Conservation (phyloP, 106 monocot species). For the Posidonia australis region DNA sequence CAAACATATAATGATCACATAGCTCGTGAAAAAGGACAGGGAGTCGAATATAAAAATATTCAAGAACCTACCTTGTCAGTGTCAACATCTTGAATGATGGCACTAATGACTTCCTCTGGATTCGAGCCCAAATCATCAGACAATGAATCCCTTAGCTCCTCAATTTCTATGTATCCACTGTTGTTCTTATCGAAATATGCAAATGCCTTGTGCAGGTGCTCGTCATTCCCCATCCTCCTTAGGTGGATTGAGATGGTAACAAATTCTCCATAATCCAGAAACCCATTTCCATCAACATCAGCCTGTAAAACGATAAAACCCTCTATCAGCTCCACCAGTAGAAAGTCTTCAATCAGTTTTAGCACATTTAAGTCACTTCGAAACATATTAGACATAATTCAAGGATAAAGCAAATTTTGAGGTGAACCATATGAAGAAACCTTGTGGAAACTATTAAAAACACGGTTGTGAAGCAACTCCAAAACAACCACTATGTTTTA, state of each 20-base stretch:
- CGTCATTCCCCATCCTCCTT: slow-evolving; percentile 17
- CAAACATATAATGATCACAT: background rate
- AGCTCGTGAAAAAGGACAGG: background rate
- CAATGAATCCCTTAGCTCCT: slow-evolving; percentile 19
- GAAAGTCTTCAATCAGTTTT: background rate
- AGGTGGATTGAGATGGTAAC: slow-evolving; percentile 17
- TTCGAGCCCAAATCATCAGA: slow-evolving; percentile 18
- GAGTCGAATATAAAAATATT: background rate
- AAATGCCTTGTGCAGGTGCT: slow-evolving; percentile 22
- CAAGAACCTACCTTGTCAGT: slow-evolving; percentile 20
- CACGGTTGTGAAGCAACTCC: too few relatives aligned
- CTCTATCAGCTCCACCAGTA: background rate
- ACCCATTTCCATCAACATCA: slow-evolving; percentile 19
- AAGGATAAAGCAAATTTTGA: too few relatives aligned
- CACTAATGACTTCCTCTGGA: slow-evolving; percentile 16
- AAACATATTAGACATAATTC: background rate
- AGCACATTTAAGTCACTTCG: background rate
- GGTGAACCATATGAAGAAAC: too few relatives aligned
- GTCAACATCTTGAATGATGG: slow-evolving; percentile 25
- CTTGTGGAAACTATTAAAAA: too few relatives aligned
- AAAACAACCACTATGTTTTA: too few relatives aligned
- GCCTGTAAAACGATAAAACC: slow-evolving; percentile 13
- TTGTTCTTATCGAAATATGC: slow-evolving; percentile 19
- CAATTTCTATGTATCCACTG: slow-evolving; percentile 26
- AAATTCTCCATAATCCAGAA: slow-evolving; percentile 19